Evolutionary conservation across 257 asterid species (phyloP), one percentile per base, ranked within the genome.

Genomic region (Salvia miltiorrhiza): DNA sequence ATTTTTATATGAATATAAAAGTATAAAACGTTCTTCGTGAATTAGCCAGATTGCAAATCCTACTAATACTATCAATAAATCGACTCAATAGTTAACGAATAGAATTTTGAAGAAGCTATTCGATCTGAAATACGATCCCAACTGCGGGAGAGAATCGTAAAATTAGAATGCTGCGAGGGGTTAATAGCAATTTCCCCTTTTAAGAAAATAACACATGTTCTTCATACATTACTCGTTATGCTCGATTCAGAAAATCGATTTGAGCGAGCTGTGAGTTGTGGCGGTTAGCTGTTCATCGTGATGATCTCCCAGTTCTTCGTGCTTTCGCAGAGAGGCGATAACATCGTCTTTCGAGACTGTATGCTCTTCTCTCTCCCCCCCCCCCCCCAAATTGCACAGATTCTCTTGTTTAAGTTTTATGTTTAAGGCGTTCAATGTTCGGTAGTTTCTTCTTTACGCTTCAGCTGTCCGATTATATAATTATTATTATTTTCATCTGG

Each of bases 251-350:
- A 48, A 39, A 39, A 73, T 53, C 75, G 62, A 62, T 67, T 53
- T 52, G 76, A 55, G 76, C 70, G 70, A 72, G 56, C 41, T 48
- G 58, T 14, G 53, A 49, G 68, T 19, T 33, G 59, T 13, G 48
- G 69, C 32, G 44, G 70, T 39, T 30, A 30, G 67, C 56, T 72
- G 68, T 9, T 65, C 14, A 35, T 67, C 72, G 67, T 43, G 66
- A 91, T 94, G 96, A 91, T 94, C 78, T 94, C 99, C 40, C 99
- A 94, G 80, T 91, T 94, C 85, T 94, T 94, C 71, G 96, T 94
- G 53, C 99, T 94, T 65, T 94, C 99, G 7, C 99, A 91, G 77
- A 88, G 98, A 78, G 98, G 98, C 85, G 99, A 94, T 53, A 94
- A 88, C 84, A 94, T 94, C 87, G 97, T 94, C 66, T 91, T 94